These are phyloP conservation scores for Saussurea involucrata DNA, from an alignment of 129 eudicot species.

Conservation along the genomic window DNA sequence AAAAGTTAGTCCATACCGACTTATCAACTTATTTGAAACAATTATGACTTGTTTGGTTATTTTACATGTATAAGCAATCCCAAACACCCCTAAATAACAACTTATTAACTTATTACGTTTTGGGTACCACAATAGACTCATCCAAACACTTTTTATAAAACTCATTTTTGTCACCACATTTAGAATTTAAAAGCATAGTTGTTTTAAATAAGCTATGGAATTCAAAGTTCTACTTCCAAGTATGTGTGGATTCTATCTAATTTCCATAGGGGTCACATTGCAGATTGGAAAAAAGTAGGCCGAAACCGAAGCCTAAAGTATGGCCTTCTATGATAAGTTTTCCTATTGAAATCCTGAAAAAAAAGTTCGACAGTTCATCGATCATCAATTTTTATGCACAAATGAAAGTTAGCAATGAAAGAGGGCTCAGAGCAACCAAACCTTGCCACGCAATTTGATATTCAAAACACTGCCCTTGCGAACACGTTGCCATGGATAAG, in stretches of 20 bases:
- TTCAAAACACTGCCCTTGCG: constrained; percentile 58
- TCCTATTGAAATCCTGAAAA: not conserved
- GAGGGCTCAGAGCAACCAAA: not conserved
- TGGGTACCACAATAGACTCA: too few relatives aligned
- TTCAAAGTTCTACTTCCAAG: not conserved
- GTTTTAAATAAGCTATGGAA: too few relatives aligned
- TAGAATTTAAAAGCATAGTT: too few relatives aligned
- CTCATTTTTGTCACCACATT: too few relatives aligned
- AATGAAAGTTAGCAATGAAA: not conserved
- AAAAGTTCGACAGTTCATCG: not conserved
- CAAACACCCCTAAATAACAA: too few relatives aligned
- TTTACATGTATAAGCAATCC: too few relatives aligned
- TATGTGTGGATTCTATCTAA: not conserved
- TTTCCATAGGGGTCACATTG: not conserved
- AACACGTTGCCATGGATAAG: constrained; percentile 69
- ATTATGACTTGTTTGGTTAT: too few relatives aligned
- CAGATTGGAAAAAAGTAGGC: not conserved
- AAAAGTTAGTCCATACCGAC: too few relatives aligned
- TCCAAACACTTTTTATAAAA: too few relatives aligned
- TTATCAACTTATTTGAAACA: too few relatives aligned
- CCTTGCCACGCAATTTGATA: constrained; percentile 76
- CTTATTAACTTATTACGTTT: too few relatives aligned
- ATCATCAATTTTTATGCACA: not conserved
- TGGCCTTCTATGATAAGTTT: not conserved
- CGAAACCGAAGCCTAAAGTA: not conserved